Conservation (phyloP, 2,329 filamentous ascomycete genomes). For the Hypoxylon sp. region DNA sequence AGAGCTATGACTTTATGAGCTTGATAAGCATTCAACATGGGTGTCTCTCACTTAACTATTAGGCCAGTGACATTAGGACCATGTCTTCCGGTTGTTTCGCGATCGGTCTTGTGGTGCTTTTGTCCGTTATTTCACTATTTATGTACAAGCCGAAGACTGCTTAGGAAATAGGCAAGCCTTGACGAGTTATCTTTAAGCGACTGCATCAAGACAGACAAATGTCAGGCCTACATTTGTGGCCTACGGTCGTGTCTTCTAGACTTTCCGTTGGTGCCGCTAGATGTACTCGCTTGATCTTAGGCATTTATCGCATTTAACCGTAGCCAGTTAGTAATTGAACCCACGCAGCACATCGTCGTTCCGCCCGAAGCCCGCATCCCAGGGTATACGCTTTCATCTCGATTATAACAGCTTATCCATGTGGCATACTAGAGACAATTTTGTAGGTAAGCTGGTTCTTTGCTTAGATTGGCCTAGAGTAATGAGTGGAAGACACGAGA, state of each 20-base stretch:
- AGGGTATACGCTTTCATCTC: background rate
- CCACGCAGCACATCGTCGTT: background rate
- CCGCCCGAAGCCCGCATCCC: background rate
- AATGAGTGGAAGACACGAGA: background rate
- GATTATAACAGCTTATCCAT: background rate
- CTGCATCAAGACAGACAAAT: background rate
- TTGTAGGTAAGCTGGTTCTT: background rate
- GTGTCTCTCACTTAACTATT: slow-evolving; percentile 14
- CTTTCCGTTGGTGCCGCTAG: background rate
- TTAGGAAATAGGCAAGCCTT: background rate
- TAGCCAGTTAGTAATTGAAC: background rate
- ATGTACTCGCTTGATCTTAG: background rate
- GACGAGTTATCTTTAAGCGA: background rate
- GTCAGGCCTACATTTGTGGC: background rate
- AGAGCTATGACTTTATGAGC: slow-evolving; percentile 7
- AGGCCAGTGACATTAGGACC: slow-evolving; percentile 12
- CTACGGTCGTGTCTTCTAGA: background rate
- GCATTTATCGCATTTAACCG: background rate
- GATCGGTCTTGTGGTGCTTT: slow-evolving; percentile 24
- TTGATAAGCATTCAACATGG: slow-evolving; percentile 7
- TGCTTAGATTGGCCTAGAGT: background rate
- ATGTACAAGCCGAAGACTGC: slow-evolving; percentile 6
- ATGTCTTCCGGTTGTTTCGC: slow-evolving; percentile 17
- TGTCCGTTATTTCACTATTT: slow-evolving; percentile 25
- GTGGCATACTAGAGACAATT: background rate